Base-by-base conservation (phyloP, 176 grass and related monocot genomes). In the Avena eriantha region DNA sequence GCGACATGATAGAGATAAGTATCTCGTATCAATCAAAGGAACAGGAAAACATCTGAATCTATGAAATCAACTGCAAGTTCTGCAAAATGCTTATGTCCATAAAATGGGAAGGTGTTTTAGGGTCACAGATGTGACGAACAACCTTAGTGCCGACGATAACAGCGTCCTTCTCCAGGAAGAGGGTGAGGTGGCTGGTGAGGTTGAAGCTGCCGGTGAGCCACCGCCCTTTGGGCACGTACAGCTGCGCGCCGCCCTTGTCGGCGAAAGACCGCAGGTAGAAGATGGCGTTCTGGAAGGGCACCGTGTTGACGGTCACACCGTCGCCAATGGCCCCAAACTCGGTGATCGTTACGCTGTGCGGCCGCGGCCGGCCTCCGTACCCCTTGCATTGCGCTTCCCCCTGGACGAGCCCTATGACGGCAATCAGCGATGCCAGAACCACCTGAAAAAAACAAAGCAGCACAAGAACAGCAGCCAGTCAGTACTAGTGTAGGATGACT, bases 201-300 rank as follows among this genome's bases (percentile, higher is more conserved):
- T 92, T 95, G 85, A 98, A 98, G 79, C 95, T 98, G 66, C 95
- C 93, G 10, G 93, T 98, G 57, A 98, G 93, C 95, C 95, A 98
- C 54, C 82, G 80, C 23, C 95, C 95, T 76, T 88, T 92, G 66
- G 95, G 95, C 49, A 98, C 93, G 83, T 98, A 98, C 76, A 98
- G 87, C 76, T 98, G 93, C 22, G 95, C 95, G 13, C 95, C 95
- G 7, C 95, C 95, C 88, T 98, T 98, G 67, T 98, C 95, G 3
- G 95, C 89, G 26, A 98, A 98, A 4, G 95, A 98, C 72, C 90
- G 90, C 67, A 93, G 51, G 80, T 98, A 98, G 89, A 98, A 98
- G 61, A 98, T 76, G 68, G 95, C 95, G 85, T 98, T 98, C 81
- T 98, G 95, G 84, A 98, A 98, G 39, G 95, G 76, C 24, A 98